A percentile compares a stretch with the other conserved stretches of the same genome.
phyloP scores from a whole-genome alignment of 2,329 filamentous ascomycete species.

The Aspergillus ruber region DNA sequence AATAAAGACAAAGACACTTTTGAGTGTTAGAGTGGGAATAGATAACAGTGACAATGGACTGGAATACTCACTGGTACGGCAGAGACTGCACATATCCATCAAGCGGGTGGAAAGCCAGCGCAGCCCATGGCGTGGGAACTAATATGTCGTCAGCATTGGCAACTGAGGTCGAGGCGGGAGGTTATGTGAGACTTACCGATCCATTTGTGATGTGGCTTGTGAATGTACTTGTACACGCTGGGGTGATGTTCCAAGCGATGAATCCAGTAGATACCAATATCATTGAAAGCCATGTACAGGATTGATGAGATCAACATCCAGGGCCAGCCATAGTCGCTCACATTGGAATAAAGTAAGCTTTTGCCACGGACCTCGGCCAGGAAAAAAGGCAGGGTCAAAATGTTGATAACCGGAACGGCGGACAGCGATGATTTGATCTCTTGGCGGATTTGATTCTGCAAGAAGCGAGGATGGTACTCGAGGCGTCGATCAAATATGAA shows the following conservation, averaged over 20 bases:
- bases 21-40: no score
- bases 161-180: no score
- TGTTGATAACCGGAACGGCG: conserved; percentile 72
- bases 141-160: no score
- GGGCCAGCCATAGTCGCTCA: no score
- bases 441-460: conserved; percentile 80
- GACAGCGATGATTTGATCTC: conserved; percentile 73
- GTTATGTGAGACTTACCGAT: conserved; percentile 48
- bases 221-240: conserved; percentile 71
- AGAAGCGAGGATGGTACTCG: conserved; percentile 81
- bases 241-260: conserved; percentile 79
- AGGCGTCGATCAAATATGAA: conserved; percentile 88
- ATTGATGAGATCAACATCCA: no score
- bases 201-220: conserved; percentile 99
- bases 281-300: conserved; percentile 59
- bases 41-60: no score
- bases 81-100: conserved; percentile 83
- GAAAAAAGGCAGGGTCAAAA: conserved; percentile 76
- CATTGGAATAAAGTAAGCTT: conserved; percentile 64
- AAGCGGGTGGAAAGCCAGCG: conserved; percentile 87
- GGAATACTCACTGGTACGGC: conserved; percentile 61
- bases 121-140: conserved; percentile 83
- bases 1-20: conserved; percentile 44
- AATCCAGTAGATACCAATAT: conserved; percentile 84
- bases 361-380: conserved; percentile 74